Conservation (phyloP, 2,329 filamentous ascomycete genomes). For the Aspergillus fischeri region DNA sequence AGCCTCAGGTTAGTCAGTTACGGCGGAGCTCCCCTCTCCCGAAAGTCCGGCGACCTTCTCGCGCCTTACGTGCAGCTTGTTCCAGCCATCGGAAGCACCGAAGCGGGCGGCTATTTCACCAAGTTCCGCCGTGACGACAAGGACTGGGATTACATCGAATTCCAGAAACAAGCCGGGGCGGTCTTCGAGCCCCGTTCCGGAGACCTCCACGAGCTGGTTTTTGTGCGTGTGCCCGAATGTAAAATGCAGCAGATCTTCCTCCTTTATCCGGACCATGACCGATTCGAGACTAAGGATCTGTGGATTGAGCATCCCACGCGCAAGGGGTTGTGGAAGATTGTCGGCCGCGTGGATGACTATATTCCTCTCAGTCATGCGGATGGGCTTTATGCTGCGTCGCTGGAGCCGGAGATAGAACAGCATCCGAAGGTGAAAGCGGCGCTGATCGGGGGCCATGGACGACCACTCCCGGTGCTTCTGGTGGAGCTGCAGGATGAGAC, state of each 20-base stretch:
- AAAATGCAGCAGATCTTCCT: conserved; percentile 19
- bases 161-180: conserved; percentile 12
- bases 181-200: conserved; percentile 10
- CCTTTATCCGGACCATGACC: conserved; percentile 13
- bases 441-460: conserved; percentile 20
- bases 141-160: conserved; percentile 18
- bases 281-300: conserved; percentile 21
- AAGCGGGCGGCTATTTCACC: conserved; percentile 16
- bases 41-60: conserved; percentile 22
- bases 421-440: conserved; percentile 17
- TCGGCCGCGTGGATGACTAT: conserved; percentile 20
- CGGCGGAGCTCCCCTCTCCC: conserved; percentile 21
- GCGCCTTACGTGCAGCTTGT: conserved; percentile 8
- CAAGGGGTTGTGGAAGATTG: conserved; percentile 22
- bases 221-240: conserved; percentile 11
- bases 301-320: conserved; percentile 20
- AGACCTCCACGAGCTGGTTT: conserved; percentile 21
- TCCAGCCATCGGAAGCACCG: conserved; percentile 24
- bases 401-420: conserved; percentile 20
- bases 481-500: conserved; percentile 10
- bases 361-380: conserved; percentile 14
- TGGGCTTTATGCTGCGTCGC: conserved; percentile 17
- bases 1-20: conserved; percentile 15
- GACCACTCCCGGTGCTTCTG: conserved; percentile 16
- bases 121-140: conserved; percentile 4